Base-by-base conservation (phyloP, 108 stramenopile genomes). In the Fragilariopsis cylindrus region DNA sequence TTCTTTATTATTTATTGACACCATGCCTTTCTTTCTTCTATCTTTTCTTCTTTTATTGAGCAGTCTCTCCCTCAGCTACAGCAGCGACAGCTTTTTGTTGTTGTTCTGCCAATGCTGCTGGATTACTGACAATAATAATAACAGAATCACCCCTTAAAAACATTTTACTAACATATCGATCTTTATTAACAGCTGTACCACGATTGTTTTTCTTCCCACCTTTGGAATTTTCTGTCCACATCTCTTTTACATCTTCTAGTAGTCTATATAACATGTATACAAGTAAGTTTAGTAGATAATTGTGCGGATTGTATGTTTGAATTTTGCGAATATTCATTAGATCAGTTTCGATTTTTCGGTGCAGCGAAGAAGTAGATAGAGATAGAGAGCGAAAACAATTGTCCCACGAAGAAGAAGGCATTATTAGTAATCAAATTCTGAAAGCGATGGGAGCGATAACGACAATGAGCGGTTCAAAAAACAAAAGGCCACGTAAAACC, bases 71-170 rank as follows among this genome's bases (percentile, higher is more conserved):
- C 30, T 30, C 30, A 30, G 30, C 30, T 30, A 30, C 30, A 30
- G 30, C 30, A 30, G 30, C 30, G 30, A 30, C 30, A 30, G 52
- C 55, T 54, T 13, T 21, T 70, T 46, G n/a, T 55, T 60, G 49
- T 71, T 63, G 11, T 70, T 78, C 82, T 39, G 87, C 85, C 73
- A 91, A 74, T 39, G 85, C 85, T 11, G 95, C 92, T 48, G 97
- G 95, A 82, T 98, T 98, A 66, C 84, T 88, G 16, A 98, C 89
- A 55, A 98, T 88, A 52, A 98, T 84, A 74, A 99, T 97, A 2
- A 99, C 99, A 40, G 96, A 97, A 87, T 99, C 99, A 1, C 99
- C 99, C 40, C 99, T 76, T 41, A 99, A 84, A 79, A 99, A 99
- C 96, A 99, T 96, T 83, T 99, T 99, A 86, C 92, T 96, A 19